phyloP scores from a whole-genome alignment of 768 basidiomycete genomes.

The Suillus occidentalis region DNA sequence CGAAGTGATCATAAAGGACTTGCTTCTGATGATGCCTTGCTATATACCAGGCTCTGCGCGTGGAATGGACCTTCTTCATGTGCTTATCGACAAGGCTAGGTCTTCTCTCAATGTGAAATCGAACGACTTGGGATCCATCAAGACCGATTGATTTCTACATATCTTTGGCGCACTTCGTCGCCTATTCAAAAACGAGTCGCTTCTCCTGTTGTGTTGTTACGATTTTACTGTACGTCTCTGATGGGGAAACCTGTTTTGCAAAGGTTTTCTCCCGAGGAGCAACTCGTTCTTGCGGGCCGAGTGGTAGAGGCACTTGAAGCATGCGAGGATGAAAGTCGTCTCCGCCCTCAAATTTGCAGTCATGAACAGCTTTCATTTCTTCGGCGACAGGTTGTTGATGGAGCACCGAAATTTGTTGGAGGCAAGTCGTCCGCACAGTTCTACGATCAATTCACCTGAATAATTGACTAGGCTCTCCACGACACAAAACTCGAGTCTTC shows the following conservation, averaged over 20 bases:
- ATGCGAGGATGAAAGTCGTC: slow-evolving; percentile 32
- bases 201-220: slow-evolving; percentile 47
- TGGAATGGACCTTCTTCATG: slow-evolving; percentile 41
- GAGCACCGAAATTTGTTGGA: slow-evolving; percentile 48
- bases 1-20: slow-evolving; percentile 49
- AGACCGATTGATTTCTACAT: slow-evolving; percentile 43
- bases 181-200: slow-evolving; percentile 42
- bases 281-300: slow-evolving; percentile 44
- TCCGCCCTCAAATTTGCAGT: slow-evolving; percentile 24
- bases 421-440: slow-evolving; percentile 29
- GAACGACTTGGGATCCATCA: slow-evolving; percentile 34
- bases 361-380: slow-evolving; percentile 36
- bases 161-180: slow-evolving; percentile 45
- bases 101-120: slow-evolving; percentile 32
- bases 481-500: slow-evolving; percentile 25
- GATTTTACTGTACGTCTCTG: slow-evolving; percentile 48
- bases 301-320: slow-evolving; percentile 45
- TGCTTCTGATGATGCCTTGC: slow-evolving; percentile 51
- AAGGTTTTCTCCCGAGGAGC: slow-evolving; percentile 44
- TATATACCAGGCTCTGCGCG: slow-evolving; percentile 38
- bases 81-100: slow-evolving; percentile 38
- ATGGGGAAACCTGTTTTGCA: slow-evolving; percentile 48
- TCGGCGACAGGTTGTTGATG: slow-evolving; percentile 50
- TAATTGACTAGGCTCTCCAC: slow-evolving; percentile 16
- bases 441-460: slow-evolving; percentile 10